Evolutionary conservation across 208 protist species (phyloP).

Genomic region (Tritrichomonas musculus): DNA sequence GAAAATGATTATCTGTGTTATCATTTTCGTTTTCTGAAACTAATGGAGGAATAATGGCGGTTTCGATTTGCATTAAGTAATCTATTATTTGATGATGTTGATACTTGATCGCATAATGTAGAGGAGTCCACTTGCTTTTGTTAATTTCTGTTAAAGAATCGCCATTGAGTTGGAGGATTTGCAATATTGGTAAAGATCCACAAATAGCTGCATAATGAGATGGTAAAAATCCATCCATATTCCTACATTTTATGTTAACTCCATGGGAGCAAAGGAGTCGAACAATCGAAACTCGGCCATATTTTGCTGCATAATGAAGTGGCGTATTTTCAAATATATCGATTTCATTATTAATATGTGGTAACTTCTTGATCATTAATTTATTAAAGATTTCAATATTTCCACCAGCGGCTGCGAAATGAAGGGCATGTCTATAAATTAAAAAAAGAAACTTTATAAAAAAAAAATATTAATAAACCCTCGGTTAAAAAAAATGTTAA

Average conservation of each 20-base stretch:
- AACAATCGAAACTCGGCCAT: neutral
- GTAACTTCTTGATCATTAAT: neutral
- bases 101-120: conserved; percentile 23
- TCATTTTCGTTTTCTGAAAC: neutral
- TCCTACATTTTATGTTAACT: neutral
- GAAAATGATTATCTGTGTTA: no score
- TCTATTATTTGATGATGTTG: neutral
- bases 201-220: neutral
- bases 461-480: no score
- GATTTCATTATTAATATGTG: neutral
- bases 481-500: no score
- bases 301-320: neutral
- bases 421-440: neutral
- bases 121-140: neutral
- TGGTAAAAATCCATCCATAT: neutral
- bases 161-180: neutral
- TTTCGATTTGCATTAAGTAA: neutral
- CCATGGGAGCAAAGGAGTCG: neutral
- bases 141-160: neutral
- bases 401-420: conserved; percentile 31
- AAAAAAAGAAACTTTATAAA: no score
- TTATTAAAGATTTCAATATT: conserved; percentile 4
- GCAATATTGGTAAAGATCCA: neutral
- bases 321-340: neutral
- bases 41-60: no score